phyloP scores from a whole-genome alignment of 495 filamentous ascomycete species.

The Lasiosphaeria miniovina region DNA sequence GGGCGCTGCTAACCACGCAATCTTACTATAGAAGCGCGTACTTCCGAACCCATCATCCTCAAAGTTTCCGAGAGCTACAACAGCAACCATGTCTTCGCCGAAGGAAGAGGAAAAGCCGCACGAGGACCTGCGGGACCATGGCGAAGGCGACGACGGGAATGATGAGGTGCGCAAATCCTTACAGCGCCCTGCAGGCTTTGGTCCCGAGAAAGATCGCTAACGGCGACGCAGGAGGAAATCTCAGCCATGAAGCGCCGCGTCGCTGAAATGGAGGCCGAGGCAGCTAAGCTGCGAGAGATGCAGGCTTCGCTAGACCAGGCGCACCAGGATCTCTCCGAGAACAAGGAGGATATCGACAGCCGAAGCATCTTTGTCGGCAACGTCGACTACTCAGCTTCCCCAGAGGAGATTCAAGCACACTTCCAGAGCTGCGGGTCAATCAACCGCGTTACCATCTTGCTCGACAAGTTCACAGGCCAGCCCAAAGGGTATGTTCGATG shows the following conservation, averaged over 20 bases:
- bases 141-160: slow-evolving; percentile 40
- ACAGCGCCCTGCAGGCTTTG: neutral
- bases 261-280: slow-evolving; percentile 98
- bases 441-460: slow-evolving; percentile 94
- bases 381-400: slow-evolving; percentile 95
- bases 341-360: slow-evolving; percentile 93
- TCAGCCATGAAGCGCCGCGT: slow-evolving; percentile 96
- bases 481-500: slow-evolving; percentile 81
- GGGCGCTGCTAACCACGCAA: neutral
- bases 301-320: slow-evolving; percentile 85
- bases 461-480: slow-evolving; percentile 97
- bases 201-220: slow-evolving; percentile 12
- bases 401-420: slow-evolving; percentile 98
- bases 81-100: slow-evolving; percentile 23
- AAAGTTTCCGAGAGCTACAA: neutral
- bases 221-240: slow-evolving; percentile 68
- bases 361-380: slow-evolving; percentile 98
- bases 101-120: slow-evolving; percentile 29
- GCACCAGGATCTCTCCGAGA: slow-evolving; percentile 76
- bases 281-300: slow-evolving; percentile 95
- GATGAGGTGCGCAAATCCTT: slow-evolving; percentile 39
- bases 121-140: slow-evolving; percentile 28
- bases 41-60: neutral
- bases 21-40: neutral
- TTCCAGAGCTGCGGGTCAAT: slow-evolving; percentile 98